Evolutionary conservation across 495 filamentous ascomycete species (phyloP), one percentile per base, ranked within the genome.

Genomic region (Penicillium riverlandense): DNA sequence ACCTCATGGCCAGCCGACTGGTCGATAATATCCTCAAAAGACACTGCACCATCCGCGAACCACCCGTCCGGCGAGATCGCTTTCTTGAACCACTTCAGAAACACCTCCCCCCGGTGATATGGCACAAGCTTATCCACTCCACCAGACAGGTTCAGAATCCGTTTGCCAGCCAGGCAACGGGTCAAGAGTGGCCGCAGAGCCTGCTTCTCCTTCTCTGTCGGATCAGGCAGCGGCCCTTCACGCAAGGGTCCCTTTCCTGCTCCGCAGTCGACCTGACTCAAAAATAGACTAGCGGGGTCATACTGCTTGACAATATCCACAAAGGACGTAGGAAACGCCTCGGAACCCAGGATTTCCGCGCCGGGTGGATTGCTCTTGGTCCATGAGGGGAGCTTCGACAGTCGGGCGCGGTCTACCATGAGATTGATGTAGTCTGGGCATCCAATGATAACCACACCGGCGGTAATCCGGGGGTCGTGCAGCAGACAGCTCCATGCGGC

Each of bases 371-470:
- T 56, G 32, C 60, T 62, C 13, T 68, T 57, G 0, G 74, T 78
- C 67, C 74, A 88, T 0, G 81, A 78, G 7, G 74, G 55, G 10
- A 86, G 66, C 52, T 84, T 88, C 0, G 87, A 90, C 35, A 84
- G 66, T 15, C 77, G 67, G 1, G 90, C 90, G 6, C 90, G 86
- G 54, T 92, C 82, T 12, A 70, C 70, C 77, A 95, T 82, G 15
- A 96, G 66, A 60, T 84, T 69, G 48, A 82, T 75, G 55, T 84
- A 95, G 65, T 98, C 91, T 0, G 91, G 88, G 60, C 88, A 95
- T 11, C 91, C 92, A 41, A 98, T 85, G 30, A 96, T 75, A 16
- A 86, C 71, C 8, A 94, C 77, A 0, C 77, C 89, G 4, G 87
- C 80, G 7, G 69, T 79, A 34, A 97, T 74, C 42, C 90, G 74